Conservation (phyloP, 164 flowering plant species). For the Tinospora cordifolia region DNA sequence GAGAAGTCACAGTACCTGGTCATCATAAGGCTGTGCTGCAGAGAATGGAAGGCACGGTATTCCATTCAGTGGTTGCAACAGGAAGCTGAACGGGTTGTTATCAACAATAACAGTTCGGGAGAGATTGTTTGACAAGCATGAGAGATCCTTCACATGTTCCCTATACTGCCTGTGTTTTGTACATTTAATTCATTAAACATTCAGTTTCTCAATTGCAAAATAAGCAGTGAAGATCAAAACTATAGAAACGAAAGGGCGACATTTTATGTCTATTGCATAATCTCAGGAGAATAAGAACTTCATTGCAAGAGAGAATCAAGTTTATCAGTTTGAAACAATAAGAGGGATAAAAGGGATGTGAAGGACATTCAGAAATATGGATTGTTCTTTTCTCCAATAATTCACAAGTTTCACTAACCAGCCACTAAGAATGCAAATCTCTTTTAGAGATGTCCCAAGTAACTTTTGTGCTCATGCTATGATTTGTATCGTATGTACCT, state of each 20-base stretch:
- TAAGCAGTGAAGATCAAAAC: background rate
- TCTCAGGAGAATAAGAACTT: background rate
- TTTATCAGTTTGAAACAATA: too few relatives aligned
- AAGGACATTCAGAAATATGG: too few relatives aligned
- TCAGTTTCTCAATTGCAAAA: background rate
- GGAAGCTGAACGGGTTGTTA: slow-evolving; percentile 94
- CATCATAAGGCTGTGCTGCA: slow-evolving; percentile 76
- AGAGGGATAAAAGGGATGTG: too few relatives aligned
- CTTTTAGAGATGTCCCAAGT: too few relatives aligned
- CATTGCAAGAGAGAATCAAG: background rate
- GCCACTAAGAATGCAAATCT: too few relatives aligned
- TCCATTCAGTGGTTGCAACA: slow-evolving; percentile 88
- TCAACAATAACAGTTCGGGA: slow-evolving; percentile 76
- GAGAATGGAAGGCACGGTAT: slow-evolving; percentile 93
- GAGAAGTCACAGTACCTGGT: slow-evolving; percentile 50
- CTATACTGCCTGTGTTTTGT: slow-evolving; percentile 60
- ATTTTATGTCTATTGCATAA: background rate
- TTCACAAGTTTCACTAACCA: too few relatives aligned
- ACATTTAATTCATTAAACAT: slow-evolving; percentile 8
- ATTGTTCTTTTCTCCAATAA: too few relatives aligned
- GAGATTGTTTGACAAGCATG: slow-evolving; percentile 63
- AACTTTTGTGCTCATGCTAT: too few relatives aligned
- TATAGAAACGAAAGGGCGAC: background rate
- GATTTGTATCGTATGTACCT: too few relatives aligned
- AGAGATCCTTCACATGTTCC: slow-evolving; percentile 92